phyloP scores from a whole-genome alignment of 225 moss, liverwort and hornwort genomes.

The Lunularia cruciata region DNA sequence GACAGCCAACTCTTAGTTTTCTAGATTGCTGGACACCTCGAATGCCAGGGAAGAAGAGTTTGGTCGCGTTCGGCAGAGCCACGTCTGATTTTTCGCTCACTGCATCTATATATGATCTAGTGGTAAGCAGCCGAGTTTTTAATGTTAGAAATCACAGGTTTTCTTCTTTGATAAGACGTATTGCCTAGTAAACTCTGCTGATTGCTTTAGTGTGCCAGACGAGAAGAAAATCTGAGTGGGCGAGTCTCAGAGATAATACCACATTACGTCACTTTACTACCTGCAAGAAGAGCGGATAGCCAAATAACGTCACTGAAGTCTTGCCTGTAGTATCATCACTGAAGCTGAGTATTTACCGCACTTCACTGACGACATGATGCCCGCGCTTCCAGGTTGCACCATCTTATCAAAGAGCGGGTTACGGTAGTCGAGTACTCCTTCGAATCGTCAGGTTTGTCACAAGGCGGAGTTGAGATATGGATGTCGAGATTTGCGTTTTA shows the following conservation, averaged over 20 bases:
- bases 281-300: too few species aligned
- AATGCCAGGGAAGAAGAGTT: conserved; percentile 29
- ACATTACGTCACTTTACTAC: too few species aligned
- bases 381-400: conserved; percentile 60
- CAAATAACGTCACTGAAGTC: too few species aligned
- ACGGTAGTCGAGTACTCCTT: conserved; percentile 64
- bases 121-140: conserved; percentile 25
- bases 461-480: too few species aligned
- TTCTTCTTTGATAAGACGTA: too few species aligned
- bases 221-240: too few species aligned
- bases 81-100: conserved; percentile 79
- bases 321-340: too few species aligned
- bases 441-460: conserved; percentile 68
- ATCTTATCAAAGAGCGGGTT: conserved; percentile 68
- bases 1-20: conserved; percentile 4
- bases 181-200: neutral
- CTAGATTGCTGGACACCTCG: conserved; percentile 49
- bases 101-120: conserved; percentile 91
- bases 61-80: conserved; percentile 86
- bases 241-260: neutral
- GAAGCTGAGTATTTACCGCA: too few species aligned
- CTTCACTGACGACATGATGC: neutral
- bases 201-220: too few species aligned
- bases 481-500: too few species aligned
- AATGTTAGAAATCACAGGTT: neutral